Percentiles rank a stretch among this genome's conserved stretches.
These are phyloP conservation scores for Podospora comata DNA, from an alignment of 495 filamentous ascomycete genomes.

Conservation along the genomic window DNA sequence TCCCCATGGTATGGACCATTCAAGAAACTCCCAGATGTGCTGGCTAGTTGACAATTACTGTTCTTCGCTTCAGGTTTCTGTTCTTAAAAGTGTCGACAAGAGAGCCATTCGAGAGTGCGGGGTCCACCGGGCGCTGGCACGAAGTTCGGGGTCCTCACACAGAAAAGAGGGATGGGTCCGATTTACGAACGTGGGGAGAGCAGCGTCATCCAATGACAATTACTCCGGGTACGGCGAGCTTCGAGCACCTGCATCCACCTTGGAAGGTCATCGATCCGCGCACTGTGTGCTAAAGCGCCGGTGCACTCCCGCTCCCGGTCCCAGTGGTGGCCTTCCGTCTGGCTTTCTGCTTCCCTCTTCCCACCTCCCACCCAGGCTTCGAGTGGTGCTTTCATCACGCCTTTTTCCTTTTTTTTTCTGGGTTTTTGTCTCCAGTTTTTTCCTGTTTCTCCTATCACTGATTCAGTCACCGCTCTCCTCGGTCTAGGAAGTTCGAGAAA, in stretches of 20 bases:
- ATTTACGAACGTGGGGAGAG: not conserved
- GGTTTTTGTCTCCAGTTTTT: conserved; percentile 3
- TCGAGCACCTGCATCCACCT: conserved; percentile 6
- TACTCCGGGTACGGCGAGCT: conserved; percentile 24
- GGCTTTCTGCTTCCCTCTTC: not conserved
- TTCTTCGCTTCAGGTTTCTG: not conserved
- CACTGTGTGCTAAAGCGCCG: conserved; percentile 20
- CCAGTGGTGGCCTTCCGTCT: conserved; percentile 12
- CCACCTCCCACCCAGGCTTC: not conserved
- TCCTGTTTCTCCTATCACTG: not conserved
- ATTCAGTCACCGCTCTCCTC: conserved; percentile 3
- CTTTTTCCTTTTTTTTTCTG: conserved; percentile 5
- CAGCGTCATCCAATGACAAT: conserved; percentile 18
- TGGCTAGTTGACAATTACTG: not conserved
- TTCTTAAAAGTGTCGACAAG: not conserved
- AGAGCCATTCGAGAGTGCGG: not conserved
- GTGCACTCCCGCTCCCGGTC: conserved; percentile 16
- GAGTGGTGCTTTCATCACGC: not conserved
- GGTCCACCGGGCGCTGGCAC: not conserved
- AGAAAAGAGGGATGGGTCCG: not conserved
- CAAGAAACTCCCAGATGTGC: not conserved
- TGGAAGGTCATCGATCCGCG: conserved; percentile 5
- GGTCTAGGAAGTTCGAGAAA: not conserved
- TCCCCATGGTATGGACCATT: not conserved
- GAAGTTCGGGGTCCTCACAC: conserved; percentile 3